A percentile compares a stretch with the other conserved stretches of the same genome.
Conservation (phyloP, 129 eudicot species). For the Logfia minima region DNA sequence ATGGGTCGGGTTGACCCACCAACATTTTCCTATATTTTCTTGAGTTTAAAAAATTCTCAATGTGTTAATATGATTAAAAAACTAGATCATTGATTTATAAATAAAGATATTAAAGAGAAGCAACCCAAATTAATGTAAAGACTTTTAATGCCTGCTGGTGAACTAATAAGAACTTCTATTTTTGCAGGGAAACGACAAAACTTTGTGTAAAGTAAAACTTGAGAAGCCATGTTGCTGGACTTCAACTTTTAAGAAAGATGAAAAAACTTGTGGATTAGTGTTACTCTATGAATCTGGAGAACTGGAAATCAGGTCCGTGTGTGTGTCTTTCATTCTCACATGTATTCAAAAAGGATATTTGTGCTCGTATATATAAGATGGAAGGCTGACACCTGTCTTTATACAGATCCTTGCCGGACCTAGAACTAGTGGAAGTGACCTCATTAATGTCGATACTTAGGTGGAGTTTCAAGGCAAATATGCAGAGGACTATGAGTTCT, state of each 20-base stretch:
- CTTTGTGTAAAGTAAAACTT: slow-evolving; percentile 63
- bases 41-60: no score
- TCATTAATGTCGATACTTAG: slow-evolving; percentile 67
- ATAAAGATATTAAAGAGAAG: background rate
- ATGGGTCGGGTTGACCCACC: no score
- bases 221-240: slow-evolving; percentile 80
- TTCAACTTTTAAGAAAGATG: slow-evolving; percentile 57
- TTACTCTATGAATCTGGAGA: slow-evolving; percentile 75
- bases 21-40: no score
- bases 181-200: slow-evolving; percentile 63
- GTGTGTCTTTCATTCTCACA: slow-evolving; percentile 17
- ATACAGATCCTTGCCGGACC: slow-evolving; percentile 79
- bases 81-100: background rate
- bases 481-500: slow-evolving; percentile 68
- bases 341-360: background rate
- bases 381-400: slow-evolving; percentile 22
- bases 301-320: slow-evolving; percentile 75
- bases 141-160: background rate
- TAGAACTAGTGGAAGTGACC: slow-evolving; percentile 58
- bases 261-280: slow-evolving; percentile 49
- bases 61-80: no score
- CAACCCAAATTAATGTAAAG: no score
- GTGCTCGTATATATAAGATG: background rate
- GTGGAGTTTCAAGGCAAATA: slow-evolving; percentile 82
- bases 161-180: slow-evolving; percentile 21